Evolutionary conservation across 2,329 filamentous ascomycete species (phyloP), one percentile per base, ranked within the genome.

Genomic region (Phaeophleospora eucalypticola): DNA sequence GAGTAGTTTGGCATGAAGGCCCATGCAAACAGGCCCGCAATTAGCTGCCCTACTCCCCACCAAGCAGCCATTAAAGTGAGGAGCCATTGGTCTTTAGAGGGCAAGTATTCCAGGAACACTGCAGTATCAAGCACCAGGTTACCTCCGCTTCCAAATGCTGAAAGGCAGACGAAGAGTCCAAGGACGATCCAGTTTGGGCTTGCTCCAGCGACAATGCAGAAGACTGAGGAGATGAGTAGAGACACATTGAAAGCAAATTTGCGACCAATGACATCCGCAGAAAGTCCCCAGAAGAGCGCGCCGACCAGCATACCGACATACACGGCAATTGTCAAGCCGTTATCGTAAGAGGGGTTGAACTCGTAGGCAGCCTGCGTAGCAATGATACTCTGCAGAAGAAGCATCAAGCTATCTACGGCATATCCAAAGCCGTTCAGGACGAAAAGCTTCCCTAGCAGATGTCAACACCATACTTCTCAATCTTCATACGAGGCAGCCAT

Each of bases 161-260:
- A 70, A 36, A 87, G 63, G 10, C 76, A 77, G 21, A 84, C 75
- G 58, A 87, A 86, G 17, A 84, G 64, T 0, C 79, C 82, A 10
- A 87, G 71, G 0, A 78, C 76, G 2, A 76, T 68, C 82, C 83
- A 89, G 52, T 75, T 84, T 1, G 84, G 84, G 48, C 80, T 76
- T 1, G 78, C 80, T 3, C 84, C 86, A 1, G 83, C 84, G 1
- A 85, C 68, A 44, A 86, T 79, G 21, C 76, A 77, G 40, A 83
- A 81, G 4, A 80, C 62, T 3, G 79, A 77, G 58, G 78, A 82
- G 46, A 86, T 71, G 57, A 86, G 75, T 9, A 87, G 70, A 2
- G 80, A 81, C 17, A 79, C 67, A 58, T 87, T 87, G 69, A 87
- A 88, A 4, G 84, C 83, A 54, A 79, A 80, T 52, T 79, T 78